Base-by-base conservation (phyloP, 495 filamentous ascomycete genomes). In the Polyplosphaeria fusca region DNA sequence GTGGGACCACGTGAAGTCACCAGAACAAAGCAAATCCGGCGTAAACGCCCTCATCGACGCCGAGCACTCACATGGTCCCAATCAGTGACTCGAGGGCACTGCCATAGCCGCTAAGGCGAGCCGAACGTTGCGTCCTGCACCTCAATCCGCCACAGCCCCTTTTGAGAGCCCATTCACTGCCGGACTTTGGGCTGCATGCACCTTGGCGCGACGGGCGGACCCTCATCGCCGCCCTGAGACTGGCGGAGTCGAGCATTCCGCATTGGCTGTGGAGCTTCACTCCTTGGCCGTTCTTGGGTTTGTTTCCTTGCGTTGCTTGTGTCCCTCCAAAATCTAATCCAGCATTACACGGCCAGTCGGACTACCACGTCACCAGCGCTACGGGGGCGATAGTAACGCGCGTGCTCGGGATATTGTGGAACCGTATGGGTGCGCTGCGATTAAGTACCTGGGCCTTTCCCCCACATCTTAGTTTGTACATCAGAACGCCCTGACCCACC, bases 241-340 rank as follows among this genome's bases (percentile, higher is more conserved):
- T 50, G 51, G 51, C 58, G 51, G 58, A 61, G 50, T 61, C 32
- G 40, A 61, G 37, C 19, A 48, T 54, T 55, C 46, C 51, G 51
- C 58, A 61, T 61, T 41, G 44, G 50, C 51, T 30, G 44, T 55
- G 51, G 50, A 61, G 58, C 58, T 53, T 55, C 50, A 26, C 25
- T 7, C 35, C 58, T 61, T 55, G 58, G 58, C 50, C 24, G 12
- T 19, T 50, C 58, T 61, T 61, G 58, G 58, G 7, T 28, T 24
- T 54, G 57, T 55, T 47, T 55, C 50, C 58, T 61, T 61, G 58
- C 58, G 28, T 55, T 55, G 51, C 51, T 55, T 61, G 58, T 61
- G 49, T 53, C 23, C 39, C 49, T 16, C 37, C 32, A 24, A 26
- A 19, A 14, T 59, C 48, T 47, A 53, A 39, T 48, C 19, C 40